Base-by-base conservation (phyloP, 805 yeast genomes). In the Metschnikowia santaceciliae region DNA sequence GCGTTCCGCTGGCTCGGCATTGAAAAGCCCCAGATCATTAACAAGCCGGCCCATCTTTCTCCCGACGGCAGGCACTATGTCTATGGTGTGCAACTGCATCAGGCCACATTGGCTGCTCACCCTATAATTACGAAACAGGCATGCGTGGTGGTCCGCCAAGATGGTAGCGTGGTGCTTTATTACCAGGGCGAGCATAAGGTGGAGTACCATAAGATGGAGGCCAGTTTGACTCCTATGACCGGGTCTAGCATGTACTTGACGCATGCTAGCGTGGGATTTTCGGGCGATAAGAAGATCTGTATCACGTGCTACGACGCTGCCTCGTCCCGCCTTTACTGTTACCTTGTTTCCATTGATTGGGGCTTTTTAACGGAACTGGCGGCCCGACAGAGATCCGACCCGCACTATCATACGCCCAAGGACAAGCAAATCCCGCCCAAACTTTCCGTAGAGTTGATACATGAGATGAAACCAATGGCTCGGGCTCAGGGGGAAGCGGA, bases 1-100 rank as follows among this genome's bases (percentile, higher is more conserved):
- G 81, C 84, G 0, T 77, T 85, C 63, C 79, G 79, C 57, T 90
- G 96, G 96, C 74, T 90, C 26, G 81, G 80, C 41, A 70, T 80
- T n/a, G 89, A 86, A 46, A 88, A 89, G 56, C 81, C 84, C 1
- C 79, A 81, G 41, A 74, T 83, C 15, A 69, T 80, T 14, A 80
- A 78, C 51, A 72, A 78, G n/a, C 87, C 88, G 0, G 88, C 90
- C 0, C 47, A 44, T 26, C 15, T 44, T 23, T 32, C 46, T 3
- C 64, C 71, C 2, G 65, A 72, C 52, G 64, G 60, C 3, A 34
- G 26, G 34, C 42, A 53, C 32, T 84, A 75, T 65, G 68, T 65
- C 7, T 89, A 86, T 62, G 77, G 79, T 2, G 82, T 84, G 0
- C 76, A 74, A 44, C 89, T 82, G 61, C 78, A 77, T 53, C 79